Percentiles rank a stretch among this genome's conserved stretches.
Evolutionary conservation across 2,329 filamentous ascomycete genomes (phyloP).

Genomic region (Nemania sp.): DNA sequence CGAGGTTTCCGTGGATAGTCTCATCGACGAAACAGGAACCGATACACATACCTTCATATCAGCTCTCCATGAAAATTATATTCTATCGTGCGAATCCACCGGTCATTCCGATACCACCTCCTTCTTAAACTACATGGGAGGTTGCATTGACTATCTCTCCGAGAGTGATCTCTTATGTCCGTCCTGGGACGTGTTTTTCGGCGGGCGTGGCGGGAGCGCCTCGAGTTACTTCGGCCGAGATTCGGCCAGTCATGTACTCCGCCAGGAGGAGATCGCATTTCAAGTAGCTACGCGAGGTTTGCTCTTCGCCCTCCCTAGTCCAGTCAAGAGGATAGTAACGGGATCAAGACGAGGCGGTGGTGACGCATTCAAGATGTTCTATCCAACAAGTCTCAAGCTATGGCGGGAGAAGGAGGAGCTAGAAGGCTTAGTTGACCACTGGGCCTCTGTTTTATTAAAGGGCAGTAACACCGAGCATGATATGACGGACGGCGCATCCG

Average conservation of each 20-base stretch:
- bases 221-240: slow-evolving; percentile 57
- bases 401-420: slow-evolving; percentile 86
- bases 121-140: slow-evolving; percentile 77
- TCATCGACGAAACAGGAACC: slow-evolving; percentile 93
- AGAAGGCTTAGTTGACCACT: slow-evolving; percentile 71
- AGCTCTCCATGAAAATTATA: slow-evolving; percentile 91
- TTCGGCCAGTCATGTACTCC: slow-evolving; percentile 71
- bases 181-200: slow-evolving; percentile 71
- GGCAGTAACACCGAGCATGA: slow-evolving; percentile 51
- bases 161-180: slow-evolving; percentile 84
- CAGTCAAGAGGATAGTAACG: slow-evolving; percentile 72
- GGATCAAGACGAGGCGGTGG: slow-evolving; percentile 49
- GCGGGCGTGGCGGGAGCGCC: slow-evolving; percentile 56
- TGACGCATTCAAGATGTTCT: slow-evolving; percentile 88
- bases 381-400: slow-evolving; percentile 80
- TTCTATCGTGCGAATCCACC: slow-evolving; percentile 74
- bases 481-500: slow-evolving; percentile 52
- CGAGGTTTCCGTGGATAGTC: slow-evolving; percentile 69
- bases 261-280: slow-evolving; percentile 93
- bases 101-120: slow-evolving; percentile 56
- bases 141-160: slow-evolving; percentile 85
- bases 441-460: slow-evolving; percentile 64
- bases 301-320: slow-evolving; percentile 80
- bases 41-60: slow-evolving; percentile 90
- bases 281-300: slow-evolving; percentile 87